Conservation (phyloP, 805 yeast genomes). For the Candida montana region DNA sequence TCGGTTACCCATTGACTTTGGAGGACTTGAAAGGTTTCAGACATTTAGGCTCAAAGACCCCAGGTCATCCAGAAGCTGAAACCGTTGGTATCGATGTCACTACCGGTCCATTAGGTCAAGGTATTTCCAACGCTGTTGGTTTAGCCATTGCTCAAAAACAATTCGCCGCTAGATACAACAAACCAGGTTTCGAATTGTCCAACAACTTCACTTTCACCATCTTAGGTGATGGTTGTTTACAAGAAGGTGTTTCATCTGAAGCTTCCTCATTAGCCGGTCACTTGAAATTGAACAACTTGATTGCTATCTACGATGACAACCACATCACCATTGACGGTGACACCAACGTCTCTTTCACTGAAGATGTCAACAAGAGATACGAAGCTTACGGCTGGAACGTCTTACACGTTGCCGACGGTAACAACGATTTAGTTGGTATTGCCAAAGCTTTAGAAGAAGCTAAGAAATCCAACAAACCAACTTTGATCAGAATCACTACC, state of each 20-base stretch:
- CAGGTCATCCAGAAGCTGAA: constrained; percentile 96
- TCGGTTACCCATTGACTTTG: constrained; percentile 73
- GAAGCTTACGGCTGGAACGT: constrained; percentile 95
- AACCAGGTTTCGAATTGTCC: constrained; percentile 69
- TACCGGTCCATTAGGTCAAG: constrained; percentile 99
- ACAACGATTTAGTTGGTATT: constrained; percentile 69
- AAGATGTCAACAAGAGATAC: constrained; percentile 79
- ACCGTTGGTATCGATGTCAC: constrained; percentile 94
- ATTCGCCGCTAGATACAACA: constrained; percentile 89
- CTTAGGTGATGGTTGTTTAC: constrained; percentile 96
- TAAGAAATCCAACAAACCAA: constrained; percentile 80
- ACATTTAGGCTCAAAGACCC: constrained; percentile 84
- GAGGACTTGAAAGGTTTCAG: constrained; percentile 90
- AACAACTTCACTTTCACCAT: constrained; percentile 74
- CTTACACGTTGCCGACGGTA: constrained; percentile 70
- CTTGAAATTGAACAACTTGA: constrained; percentile 85
- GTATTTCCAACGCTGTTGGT: constrained; percentile 95
- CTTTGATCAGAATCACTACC: constrained; percentile 82
- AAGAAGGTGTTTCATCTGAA: constrained; percentile 97
- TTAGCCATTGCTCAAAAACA: constrained; percentile 91
- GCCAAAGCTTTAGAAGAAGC: constrained; percentile 75
- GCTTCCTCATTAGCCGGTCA: constrained; percentile 96
- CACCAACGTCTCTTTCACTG: constrained; percentile 87
- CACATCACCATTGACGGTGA: constrained; percentile 94
- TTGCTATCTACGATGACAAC: constrained; percentile 95